Evolutionary conservation across 2,329 filamentous ascomycete genomes (phyloP), one percentile per base, ranked within the genome.

Genomic region (Neoascochyta sp.): DNA sequence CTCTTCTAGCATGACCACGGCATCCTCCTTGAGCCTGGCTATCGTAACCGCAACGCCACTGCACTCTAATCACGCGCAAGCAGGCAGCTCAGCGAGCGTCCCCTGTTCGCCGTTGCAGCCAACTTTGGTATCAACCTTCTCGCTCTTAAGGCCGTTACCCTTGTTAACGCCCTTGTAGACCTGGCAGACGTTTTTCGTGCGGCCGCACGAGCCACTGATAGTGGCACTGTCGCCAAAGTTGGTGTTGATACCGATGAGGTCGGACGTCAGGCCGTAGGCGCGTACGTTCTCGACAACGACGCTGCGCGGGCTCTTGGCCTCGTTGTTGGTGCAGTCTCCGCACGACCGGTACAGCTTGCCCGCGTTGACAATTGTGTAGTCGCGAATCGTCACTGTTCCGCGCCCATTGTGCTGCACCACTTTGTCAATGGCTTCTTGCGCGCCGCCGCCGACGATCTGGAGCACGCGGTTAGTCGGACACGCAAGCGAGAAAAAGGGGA

Each of bases 301-400:
- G 35, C 66, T 55, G 14, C 67, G 57, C 14, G 63, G 65, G 27
- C 59, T 61, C 26, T 63, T 63, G 13, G 59, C 54, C 10, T 51
- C 45, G 56, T 69, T 71, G 60, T 72, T 71, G 16, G 46, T 49
- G 37, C 45, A 42, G 34, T 52, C 45, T 15, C 71, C 71, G 47
- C 70, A 75, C 36, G 60, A 66, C 31, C 71, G 67, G 34, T 68
- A 68, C 9, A 75, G 53, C 44, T 74, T 75, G 27, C 70, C 71
- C 23, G 66, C 66, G 40, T 62, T 54, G 37, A 59, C 57, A 32
- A 65, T 64, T 24, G 60, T 65, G 46, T 68, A 74, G 41, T 66
- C 53, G 7, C 43, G 37, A 30, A 54, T 54, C 14, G 22, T 39
- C 22, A 56, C 36, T 8, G 45, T 53, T 12, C 53, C 57, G 13